Evolutionary conservation across 345 rosid genomes (phyloP).

Genomic region (Nephelium lappaceum): DNA sequence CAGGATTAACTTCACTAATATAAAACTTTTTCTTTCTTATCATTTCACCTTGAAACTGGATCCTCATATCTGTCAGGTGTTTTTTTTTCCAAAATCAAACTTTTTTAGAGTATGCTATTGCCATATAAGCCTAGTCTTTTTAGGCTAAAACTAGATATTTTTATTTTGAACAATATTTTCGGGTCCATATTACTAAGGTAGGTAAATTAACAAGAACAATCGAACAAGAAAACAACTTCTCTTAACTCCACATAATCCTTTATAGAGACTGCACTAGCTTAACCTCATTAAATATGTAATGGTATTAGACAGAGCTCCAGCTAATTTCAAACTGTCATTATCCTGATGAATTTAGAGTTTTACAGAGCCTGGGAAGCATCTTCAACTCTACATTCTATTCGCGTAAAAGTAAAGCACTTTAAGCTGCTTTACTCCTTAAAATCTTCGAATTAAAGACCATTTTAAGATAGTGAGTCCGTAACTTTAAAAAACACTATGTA

Average conservation of each 20-base stretch:
- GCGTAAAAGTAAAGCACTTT: too few relatives aligned
- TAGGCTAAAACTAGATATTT: too few relatives aligned
- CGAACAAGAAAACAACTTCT: too few relatives aligned
- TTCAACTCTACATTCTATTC: not conserved
- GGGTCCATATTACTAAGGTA: not conserved
- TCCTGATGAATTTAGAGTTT: not conserved
- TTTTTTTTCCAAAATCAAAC: not conserved
- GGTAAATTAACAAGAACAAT: not conserved
- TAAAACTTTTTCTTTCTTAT: too few relatives aligned
- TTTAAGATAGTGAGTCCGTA: not conserved
- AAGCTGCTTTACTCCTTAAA: too few relatives aligned
- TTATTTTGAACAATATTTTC: not conserved
- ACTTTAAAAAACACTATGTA: not conserved
- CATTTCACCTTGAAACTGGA: not conserved
- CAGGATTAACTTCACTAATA: too few relatives aligned
- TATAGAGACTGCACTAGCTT: too few relatives aligned
- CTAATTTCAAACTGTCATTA: not conserved
- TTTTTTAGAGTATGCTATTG: not conserved
- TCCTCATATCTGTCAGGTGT: not conserved
- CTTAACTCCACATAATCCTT: too few relatives aligned
- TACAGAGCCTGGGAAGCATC: not conserved
- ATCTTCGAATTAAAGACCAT: too few relatives aligned
- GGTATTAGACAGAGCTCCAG: not conserved
- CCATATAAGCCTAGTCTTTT: not conserved
- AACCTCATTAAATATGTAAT: too few relatives aligned